Percentiles rank a stretch among this genome's conserved stretches.
Conservation (phyloP, 441 rosid species). For the Brassica hybrid region DNA sequence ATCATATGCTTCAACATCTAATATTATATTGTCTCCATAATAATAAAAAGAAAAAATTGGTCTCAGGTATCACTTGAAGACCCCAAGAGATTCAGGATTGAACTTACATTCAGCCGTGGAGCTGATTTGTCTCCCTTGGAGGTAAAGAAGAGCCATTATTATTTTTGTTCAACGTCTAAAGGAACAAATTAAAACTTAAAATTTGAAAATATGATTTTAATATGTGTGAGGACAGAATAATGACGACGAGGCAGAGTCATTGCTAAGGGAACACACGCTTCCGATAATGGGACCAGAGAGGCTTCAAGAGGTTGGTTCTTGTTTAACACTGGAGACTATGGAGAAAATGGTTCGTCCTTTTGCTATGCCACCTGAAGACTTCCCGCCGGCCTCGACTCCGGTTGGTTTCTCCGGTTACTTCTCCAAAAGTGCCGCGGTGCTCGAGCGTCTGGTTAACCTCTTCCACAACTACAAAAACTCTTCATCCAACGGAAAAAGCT, state of each 20-base stretch:
- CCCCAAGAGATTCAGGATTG: slow-evolving; percentile 89
- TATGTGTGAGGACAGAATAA: slow-evolving; percentile 53
- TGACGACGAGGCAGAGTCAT: slow-evolving; percentile 77
- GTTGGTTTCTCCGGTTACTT: slow-evolving; percentile 99
- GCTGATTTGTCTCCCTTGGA: slow-evolving; percentile 98
- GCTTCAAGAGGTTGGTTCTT: slow-evolving; percentile 94
- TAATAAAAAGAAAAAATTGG: background rate
- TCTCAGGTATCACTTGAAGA: slow-evolving; percentile 78
- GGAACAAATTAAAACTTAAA: no score
- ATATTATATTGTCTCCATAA: background rate
- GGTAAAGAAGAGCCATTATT: slow-evolving; percentile 48
- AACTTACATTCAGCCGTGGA: slow-evolving; percentile 97
- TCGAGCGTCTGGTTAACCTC: slow-evolving; percentile 95
- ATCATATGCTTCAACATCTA: background rate
- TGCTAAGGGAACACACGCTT: slow-evolving; percentile 96
- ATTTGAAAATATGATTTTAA: background rate
- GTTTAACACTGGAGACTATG: slow-evolving; percentile 87
- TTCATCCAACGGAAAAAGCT: slow-evolving; percentile 58
- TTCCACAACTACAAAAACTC: slow-evolving; percentile 92
- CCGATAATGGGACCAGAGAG: slow-evolving; percentile 99
- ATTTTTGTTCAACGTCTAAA: background rate
- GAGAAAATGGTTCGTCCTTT: slow-evolving; percentile 92
- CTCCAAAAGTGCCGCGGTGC: slow-evolving; percentile 92
- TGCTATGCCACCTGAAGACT: slow-evolving; percentile 99
- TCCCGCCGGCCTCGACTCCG: slow-evolving; percentile 91